Evolutionary conservation across 202 grass and related monocot genomes (phyloP).

Genomic region (Eragrostis tef): DNA sequence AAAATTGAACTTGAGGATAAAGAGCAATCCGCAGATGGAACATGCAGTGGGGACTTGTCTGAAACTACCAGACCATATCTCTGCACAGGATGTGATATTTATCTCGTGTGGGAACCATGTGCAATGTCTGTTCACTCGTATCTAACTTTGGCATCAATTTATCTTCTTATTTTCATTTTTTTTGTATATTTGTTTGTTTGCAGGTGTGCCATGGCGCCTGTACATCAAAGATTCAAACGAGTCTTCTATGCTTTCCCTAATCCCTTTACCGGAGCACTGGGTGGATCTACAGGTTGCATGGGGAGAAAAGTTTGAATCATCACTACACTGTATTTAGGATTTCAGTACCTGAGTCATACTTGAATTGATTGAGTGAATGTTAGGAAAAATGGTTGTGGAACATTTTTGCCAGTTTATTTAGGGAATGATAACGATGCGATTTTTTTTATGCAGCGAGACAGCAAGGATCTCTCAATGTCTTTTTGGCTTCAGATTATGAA

Average conservation of each 20-base stretch:
- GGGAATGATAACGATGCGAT: not conserved
- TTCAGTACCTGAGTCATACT: slow-evolving; percentile 57
- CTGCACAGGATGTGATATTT: slow-evolving; percentile 94
- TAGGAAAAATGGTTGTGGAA: too few relatives aligned
- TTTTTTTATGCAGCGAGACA: not conserved
- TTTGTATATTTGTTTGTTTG: slow-evolving; percentile 31
- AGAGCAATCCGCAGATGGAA: slow-evolving; percentile 32
- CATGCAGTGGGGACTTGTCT: slow-evolving; percentile 34
- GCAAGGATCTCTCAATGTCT: too few relatives aligned
- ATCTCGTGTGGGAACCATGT: slow-evolving; percentile 91
- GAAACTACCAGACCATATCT: slow-evolving; percentile 77
- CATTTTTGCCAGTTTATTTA: not conserved
- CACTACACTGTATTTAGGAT: slow-evolving; percentile 83
- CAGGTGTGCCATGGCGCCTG: slow-evolving; percentile 98
- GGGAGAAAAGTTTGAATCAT: slow-evolving; percentile 92
- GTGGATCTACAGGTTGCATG: slow-evolving; percentile 72
- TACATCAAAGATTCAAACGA: slow-evolving; percentile 89
- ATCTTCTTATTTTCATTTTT: not conserved
- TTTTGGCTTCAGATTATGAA: not conserved
- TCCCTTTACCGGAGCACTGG: slow-evolving; percentile 62
- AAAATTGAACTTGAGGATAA: slow-evolving; percentile 47
- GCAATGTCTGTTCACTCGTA: slow-evolving; percentile 65
- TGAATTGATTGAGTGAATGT: slow-evolving; percentile 13
- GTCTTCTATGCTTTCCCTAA: slow-evolving; percentile 86
- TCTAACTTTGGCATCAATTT: not conserved